Evolutionary conservation across 2,329 filamentous ascomycete species (phyloP).

Genomic region (Aspergillus spinulosporus): DNA sequence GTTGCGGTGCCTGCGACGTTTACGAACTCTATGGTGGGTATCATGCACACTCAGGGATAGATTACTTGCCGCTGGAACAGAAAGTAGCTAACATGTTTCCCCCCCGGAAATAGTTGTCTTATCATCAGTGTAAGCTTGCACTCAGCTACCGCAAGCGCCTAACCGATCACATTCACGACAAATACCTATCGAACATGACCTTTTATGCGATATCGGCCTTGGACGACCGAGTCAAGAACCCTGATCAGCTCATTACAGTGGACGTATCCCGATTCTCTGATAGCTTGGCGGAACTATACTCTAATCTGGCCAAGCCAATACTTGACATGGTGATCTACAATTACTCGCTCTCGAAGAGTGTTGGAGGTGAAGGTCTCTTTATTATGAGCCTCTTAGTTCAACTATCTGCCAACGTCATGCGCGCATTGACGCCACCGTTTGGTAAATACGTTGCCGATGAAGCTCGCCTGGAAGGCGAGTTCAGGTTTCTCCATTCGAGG

Average conservation of each 20-base stretch:
- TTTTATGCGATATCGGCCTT: constrained; percentile 95
- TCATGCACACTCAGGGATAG: too few species aligned
- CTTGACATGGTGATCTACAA: constrained; percentile 98
- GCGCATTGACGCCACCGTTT: constrained; percentile 90
- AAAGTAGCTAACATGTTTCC: constrained; percentile 7
- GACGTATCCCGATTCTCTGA: constrained; percentile 97
- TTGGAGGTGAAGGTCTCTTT: constrained; percentile 93
- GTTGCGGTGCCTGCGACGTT: constrained; percentile 95
- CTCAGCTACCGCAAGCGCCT: constrained; percentile 89
- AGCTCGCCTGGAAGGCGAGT: constrained; percentile 90
- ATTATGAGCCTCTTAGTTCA: constrained; percentile 95
- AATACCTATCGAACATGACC: constrained; percentile 92
- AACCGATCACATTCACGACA: constrained; percentile 92
- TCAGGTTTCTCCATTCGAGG: constrained; percentile 89
- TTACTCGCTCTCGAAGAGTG: constrained; percentile 85
- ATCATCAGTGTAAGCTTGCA: constrained; percentile 93
- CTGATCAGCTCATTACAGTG: constrained; percentile 94
- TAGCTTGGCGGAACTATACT: constrained; percentile 90
- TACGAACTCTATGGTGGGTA: constrained; percentile 91
- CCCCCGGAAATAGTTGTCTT: constrained; percentile 67
- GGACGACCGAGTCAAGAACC: constrained; percentile 97
- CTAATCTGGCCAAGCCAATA: constrained; percentile 90
- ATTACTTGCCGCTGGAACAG: neutral
- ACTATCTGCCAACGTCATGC: constrained; percentile 88
- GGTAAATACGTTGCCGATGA: constrained; percentile 98